These are phyloP conservation scores for Diutina sp. DNA, from an alignment of 1,139 yeast species.

Conservation along the genomic window DNA sequence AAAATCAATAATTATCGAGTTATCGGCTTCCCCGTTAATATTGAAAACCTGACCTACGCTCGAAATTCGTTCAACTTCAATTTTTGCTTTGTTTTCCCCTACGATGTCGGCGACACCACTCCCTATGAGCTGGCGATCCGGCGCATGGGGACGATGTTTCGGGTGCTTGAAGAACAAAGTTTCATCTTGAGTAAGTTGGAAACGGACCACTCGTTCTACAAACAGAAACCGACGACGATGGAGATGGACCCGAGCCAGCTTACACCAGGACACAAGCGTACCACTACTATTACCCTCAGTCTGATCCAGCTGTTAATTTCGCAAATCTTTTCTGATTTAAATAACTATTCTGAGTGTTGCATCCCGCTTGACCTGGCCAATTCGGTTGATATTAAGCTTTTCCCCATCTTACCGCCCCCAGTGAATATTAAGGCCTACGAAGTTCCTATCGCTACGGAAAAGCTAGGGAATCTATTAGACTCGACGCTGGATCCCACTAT, in stretches of 20 bases:
- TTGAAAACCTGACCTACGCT: conserved; percentile 62
- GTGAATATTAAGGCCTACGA: conserved; percentile 60
- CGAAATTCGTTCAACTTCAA: conserved; percentile 89
- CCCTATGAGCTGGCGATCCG: conserved; percentile 81
- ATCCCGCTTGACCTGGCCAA: conserved; percentile 87
- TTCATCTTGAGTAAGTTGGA: conserved; percentile 53
- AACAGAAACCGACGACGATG: neutral
- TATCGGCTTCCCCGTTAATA: conserved; percentile 84
- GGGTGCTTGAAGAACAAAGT: conserved; percentile 82
- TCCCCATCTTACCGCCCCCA: conserved; percentile 81
- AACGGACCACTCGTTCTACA: conserved; percentile 19
- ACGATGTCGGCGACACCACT: conserved; percentile 56
- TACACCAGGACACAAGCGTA: conserved; percentile 30
- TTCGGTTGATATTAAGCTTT: conserved; percentile 81
- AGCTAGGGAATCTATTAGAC: conserved; percentile 58
- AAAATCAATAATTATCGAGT: conserved; percentile 61
- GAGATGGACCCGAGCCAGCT: conserved; percentile 8
- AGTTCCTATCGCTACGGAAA: conserved; percentile 82
- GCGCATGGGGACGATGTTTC: conserved; percentile 79
- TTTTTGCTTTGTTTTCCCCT: conserved; percentile 82
- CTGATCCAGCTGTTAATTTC: conserved; percentile 73
- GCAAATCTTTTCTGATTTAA: conserved; percentile 84
- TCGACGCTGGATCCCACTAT: conserved; percentile 96
- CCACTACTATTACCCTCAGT: conserved; percentile 32
- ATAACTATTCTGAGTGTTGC: conserved; percentile 89